Base-by-base conservation (phyloP, 1,139 yeast genomes). In the Candida neerlandica region DNA sequence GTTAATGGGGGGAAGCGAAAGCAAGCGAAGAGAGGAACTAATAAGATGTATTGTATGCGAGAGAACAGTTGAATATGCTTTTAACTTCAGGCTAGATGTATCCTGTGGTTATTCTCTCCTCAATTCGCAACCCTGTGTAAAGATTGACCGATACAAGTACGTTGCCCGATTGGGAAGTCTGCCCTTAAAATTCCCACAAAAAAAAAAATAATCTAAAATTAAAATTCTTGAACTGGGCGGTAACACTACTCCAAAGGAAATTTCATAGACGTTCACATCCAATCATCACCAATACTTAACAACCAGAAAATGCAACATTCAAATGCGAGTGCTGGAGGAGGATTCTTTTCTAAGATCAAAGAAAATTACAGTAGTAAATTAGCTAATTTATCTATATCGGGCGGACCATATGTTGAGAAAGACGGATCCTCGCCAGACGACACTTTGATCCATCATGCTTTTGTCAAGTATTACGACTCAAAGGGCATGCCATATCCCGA, bases 391-490 rank as follows among this genome's bases (percentile, higher is more conserved):
- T 67, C 75, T n/a, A 51, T 73, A 29, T 51, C 70, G 10, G 43
- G 58, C 58, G 43, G 44, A 12, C 15, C 55, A 10, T 59, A 65
- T 39, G 54, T 60, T 12, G 81, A 76, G 42, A 70, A 68, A 49
- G 81, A 76, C 53, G 81, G 81, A 3, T 46, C 53, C 43, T 51
- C 67, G 2, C 74, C 67, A 41, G 70, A 71, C 41, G 77, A 73
- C 39, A 76, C 81, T 1, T 64, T 76, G 49, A 67, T 76, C 48
- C 80, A 76, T 59, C 69, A 71, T 54, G 79, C 80, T 3, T 75
- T 76, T 55, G 75, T 75, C 37, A 69, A 67, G 51, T 73, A 70
- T 56, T 76, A 62, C 51, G 77, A 74, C 47, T 41, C 61, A 1
- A 61, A 59, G 21, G 60, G 65, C 27, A 62, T 69, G 46, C 67